Base-by-base conservation (phyloP, 306 rosid genomes). In the Cercis canadensis region DNA sequence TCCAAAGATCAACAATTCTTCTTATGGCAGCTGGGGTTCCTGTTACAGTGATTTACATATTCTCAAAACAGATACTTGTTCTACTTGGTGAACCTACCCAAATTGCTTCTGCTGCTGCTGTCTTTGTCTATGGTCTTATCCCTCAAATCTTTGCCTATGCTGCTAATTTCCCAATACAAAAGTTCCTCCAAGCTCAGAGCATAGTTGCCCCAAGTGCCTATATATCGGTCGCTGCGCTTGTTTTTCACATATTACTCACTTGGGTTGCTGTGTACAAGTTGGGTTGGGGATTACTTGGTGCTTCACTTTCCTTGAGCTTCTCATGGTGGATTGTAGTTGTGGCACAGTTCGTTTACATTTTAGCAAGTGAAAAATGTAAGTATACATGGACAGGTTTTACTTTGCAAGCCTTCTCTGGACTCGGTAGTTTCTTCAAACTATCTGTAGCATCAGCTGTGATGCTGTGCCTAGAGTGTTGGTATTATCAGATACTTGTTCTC, bases 391-490 rank as follows among this genome's bases (percentile, higher is more conserved):
- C 12, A 24, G 86, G 86, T 11, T 78, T 81, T 33, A 73, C 76
- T 60, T 1, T 39, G n/a, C 45, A 29, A 66, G 86, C 86, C 0
- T 84, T 84, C 63, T 43, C 72, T 2, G 88, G 88, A n/a, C 61
- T 84, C 0, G 63, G 76, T 53, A 63, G 11, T 5, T 81, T 84
- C n/a, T 39, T 81, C n/a, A 84, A 84, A 31, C 21, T 84, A 14
- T 80, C 86, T 11, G 55, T 33, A 4, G 88, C 86, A 0, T 81
- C 88, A 4, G 81, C 88, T 0, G 45, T 81, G 0, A 84, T 84
- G 88, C 78, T 84, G 12, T 81, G 84, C 51, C 75, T 86, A 15
- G 90, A 86, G 78, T 58, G 66, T 59, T 86, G 90, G 88, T 86
- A 86, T 46, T 74, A 31, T 68, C 90, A 86, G 76, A 69, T 83